A percentile compares a stretch with the other conserved stretches of the same genome.
phyloP scores from a whole-genome alignment of 169 alveolate species.

The Miamiensis avidus region DNA sequence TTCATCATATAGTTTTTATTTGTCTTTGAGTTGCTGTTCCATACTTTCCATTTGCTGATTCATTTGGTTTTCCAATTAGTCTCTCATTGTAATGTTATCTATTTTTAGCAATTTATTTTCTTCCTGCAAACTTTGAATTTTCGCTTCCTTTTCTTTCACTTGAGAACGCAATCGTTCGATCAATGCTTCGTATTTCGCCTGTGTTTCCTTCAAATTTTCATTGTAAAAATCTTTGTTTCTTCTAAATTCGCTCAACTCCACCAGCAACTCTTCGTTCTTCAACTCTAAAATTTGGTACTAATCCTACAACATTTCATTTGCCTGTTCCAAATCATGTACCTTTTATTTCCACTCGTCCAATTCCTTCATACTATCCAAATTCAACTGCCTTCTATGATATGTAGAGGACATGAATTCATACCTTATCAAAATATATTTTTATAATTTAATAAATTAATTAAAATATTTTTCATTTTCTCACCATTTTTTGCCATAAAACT shows the following conservation, averaged over 20 bases:
- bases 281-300: slow-evolving; percentile 29
- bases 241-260: slow-evolving; percentile 15
- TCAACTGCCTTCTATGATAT: not conserved
- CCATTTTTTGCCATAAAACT: slow-evolving; percentile 50
- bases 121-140: not conserved
- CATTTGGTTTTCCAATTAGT: no score
- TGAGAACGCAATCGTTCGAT: not conserved
- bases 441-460: no score
- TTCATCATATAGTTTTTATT: not conserved
- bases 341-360: not conserved
- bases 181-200: slow-evolving; percentile 12
- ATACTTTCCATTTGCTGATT: not conserved
- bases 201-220: slow-evolving; percentile 3
- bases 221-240: not conserved
- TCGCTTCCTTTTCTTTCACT: not conserved
- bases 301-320: slow-evolving; percentile 42
- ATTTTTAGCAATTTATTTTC: slow-evolving; percentile 5
- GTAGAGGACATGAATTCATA: not conserved
- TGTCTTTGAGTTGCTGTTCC: not conserved
- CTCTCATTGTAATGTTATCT: not conserved
- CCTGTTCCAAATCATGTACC: slow-evolving; percentile 38
- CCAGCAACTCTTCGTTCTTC: slow-evolving; percentile 19
- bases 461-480: slow-evolving; percentile 26
- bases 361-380: not conserved
- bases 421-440: no score